Evolutionary conservation across 306 rosid genomes (phyloP).

Genomic region (Vigna mungo): DNA sequence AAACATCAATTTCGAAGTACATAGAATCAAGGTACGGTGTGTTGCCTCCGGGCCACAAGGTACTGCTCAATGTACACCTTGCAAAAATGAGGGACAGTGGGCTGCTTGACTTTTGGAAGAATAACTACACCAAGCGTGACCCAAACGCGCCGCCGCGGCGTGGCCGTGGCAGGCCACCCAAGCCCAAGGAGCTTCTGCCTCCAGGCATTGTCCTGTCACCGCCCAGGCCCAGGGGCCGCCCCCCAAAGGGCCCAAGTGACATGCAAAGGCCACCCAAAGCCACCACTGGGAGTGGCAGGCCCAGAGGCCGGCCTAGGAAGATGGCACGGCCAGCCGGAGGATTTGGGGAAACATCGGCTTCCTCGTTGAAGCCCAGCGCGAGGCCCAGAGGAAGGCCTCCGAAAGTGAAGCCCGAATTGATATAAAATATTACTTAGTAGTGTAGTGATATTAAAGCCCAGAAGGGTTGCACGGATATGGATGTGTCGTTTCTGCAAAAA

Average conservation of each 20-base stretch:
- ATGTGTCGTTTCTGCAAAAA: constrained; percentile 30
- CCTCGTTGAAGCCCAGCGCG: not conserved
- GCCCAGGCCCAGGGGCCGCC: constrained; percentile 65
- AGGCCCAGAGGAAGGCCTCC: constrained; percentile 85
- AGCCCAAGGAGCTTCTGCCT: constrained; percentile 48
- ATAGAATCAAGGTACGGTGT: constrained; percentile 77
- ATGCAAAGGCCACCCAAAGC: constrained; percentile 51
- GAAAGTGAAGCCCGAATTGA: constrained; percentile 58
- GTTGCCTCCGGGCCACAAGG: constrained; percentile 71
- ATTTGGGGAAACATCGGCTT: not conserved
- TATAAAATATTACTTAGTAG: constrained; percentile 58
- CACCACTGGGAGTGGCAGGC: constrained; percentile 51
- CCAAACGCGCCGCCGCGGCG: constrained; percentile 72
- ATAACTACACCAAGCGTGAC: constrained; percentile 70
- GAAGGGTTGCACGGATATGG: constrained; percentile 40
- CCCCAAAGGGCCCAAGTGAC: constrained; percentile 67
- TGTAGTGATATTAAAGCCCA: constrained; percentile 31
- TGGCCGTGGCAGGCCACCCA: constrained; percentile 86
- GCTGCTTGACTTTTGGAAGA: constrained; percentile 69
- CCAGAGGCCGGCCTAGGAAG: constrained; percentile 83
- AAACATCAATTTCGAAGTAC: constrained; percentile 75
- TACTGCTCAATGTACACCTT: constrained; percentile 68
- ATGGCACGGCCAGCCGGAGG: constrained; percentile 53
- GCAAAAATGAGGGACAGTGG: constrained; percentile 70
- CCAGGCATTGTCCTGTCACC: not conserved